Conservation (phyloP, 2,329 filamentous ascomycete genomes). For the Pseudogymnoascus sp. region DNA sequence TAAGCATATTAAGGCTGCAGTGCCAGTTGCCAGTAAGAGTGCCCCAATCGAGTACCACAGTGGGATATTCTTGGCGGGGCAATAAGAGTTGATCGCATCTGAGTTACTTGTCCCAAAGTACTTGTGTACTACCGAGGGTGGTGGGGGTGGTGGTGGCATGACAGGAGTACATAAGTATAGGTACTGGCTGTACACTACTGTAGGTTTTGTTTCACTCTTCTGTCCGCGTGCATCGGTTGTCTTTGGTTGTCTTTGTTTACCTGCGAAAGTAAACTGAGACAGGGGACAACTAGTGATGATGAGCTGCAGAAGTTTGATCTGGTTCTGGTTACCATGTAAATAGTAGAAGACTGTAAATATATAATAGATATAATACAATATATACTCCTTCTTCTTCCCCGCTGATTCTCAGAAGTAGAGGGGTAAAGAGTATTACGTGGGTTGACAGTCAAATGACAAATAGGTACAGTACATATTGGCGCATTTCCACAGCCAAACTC, state of each 20-base stretch:
- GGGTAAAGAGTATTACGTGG: background rate
- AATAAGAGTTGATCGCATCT: background rate
- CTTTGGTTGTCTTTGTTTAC: background rate
- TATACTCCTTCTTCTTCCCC: background rate
- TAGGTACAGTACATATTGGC: background rate
- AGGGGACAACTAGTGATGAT: background rate
- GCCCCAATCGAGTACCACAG: no score
- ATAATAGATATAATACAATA: background rate
- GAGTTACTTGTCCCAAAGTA: background rate
- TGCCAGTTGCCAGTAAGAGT: background rate
- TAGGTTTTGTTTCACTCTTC: background rate
- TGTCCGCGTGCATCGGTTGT: background rate
- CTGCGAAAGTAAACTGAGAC: background rate
- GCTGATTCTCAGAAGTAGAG: background rate
- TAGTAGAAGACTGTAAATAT: background rate
- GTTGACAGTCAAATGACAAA: background rate
- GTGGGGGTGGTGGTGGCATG: background rate
- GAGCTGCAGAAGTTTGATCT: background rate
- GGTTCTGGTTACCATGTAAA: background rate
- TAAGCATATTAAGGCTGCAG: background rate
- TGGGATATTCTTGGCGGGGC: constrained; percentile 1
- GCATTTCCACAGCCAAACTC: constrained; percentile 2
- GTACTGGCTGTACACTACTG: background rate
- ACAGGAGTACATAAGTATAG: background rate
- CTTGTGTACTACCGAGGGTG: background rate